Conservation (phyloP, 1,139 yeast species). For the Tardiomyces digboiensis region DNA sequence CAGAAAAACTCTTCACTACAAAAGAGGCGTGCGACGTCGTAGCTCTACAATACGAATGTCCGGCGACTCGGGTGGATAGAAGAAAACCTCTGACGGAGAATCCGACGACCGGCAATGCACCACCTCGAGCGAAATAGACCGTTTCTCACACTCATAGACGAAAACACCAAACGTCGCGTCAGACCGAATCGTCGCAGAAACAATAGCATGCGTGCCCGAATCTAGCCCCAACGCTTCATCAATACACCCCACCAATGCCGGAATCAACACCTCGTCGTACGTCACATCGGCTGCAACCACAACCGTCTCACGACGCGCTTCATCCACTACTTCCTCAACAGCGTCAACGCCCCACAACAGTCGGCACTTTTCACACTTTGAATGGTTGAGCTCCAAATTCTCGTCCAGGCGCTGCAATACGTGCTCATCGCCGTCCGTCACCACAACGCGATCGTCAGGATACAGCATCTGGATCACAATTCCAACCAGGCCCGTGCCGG, state of each 20-base stretch:
- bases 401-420: constrained; percentile 43
- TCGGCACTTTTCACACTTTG: constrained; percentile 27
- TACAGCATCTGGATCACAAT: constrained; percentile 34
- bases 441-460: constrained; percentile 27
- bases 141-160: neutral
- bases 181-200: neutral
- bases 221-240: constrained; percentile 8
- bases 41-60: neutral
- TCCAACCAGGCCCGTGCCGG: constrained; percentile 88
- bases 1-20: no score
- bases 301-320: constrained; percentile 17
- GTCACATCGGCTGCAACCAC: constrained; percentile 77
- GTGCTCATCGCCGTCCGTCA: constrained; percentile 72
- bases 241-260: constrained; percentile 44
- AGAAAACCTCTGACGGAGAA: constrained; percentile 1
- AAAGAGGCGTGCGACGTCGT: no score
- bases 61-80: constrained; percentile 1
- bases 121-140: neutral
- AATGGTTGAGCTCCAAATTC: constrained; percentile 40
- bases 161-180: neutral
- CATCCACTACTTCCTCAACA: neutral
- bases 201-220: neutral
- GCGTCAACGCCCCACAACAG: constrained; percentile 56
- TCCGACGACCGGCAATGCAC: neutral
- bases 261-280: constrained; percentile 58